Conservation (phyloP, 345 rosid species). For the Syzygium jambos region DNA sequence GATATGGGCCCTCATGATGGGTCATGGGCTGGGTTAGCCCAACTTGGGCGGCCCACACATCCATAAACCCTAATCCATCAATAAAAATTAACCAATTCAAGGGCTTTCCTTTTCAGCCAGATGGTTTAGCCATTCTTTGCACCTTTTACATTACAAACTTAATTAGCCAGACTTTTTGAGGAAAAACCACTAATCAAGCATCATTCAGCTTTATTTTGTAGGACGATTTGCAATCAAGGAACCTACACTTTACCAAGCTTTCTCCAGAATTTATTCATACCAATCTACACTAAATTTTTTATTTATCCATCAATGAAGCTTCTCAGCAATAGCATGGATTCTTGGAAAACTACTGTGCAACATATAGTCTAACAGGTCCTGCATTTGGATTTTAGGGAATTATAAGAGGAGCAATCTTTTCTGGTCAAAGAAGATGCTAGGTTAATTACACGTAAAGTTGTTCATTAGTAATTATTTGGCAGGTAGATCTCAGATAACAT, state of each 20-base stretch:
- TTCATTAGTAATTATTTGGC: neutral
- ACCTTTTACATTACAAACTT: neutral
- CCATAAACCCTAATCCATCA: too few relatives aligned
- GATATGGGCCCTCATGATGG: too few relatives aligned
- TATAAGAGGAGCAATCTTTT: neutral
- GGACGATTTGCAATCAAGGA: neutral
- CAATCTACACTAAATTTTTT: neutral
- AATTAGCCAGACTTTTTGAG: neutral
- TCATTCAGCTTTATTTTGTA: neutral
- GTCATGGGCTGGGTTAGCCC: too few relatives aligned
- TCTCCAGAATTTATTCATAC: neutral
- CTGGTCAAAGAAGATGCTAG: neutral
- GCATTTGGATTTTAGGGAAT: neutral
- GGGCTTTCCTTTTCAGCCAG: neutral
- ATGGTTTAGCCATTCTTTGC: neutral
- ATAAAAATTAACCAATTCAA: neutral
- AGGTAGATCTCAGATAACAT: neutral
- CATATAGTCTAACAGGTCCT: neutral
- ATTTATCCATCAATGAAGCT: neutral
- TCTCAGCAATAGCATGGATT: neutral
- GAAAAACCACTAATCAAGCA: neutral
- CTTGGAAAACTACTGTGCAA: neutral
- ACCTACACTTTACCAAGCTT: neutral
- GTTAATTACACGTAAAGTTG: neutral
- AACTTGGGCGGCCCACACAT: too few relatives aligned